phyloP scores from a whole-genome alignment of 371 early-diverging fungal genomes.

The Zychaea mexicana region DNA sequence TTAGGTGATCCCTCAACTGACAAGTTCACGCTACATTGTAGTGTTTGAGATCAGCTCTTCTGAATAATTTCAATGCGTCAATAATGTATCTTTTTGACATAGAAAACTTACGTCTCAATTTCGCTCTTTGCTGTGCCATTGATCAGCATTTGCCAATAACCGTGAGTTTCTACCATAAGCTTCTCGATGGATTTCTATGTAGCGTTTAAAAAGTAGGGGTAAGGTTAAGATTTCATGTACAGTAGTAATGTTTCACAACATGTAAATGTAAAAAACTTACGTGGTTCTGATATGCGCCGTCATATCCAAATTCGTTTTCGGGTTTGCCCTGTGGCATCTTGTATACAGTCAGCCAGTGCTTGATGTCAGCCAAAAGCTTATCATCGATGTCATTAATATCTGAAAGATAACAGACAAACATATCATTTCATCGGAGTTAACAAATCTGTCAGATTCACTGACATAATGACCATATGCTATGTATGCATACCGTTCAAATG shows the following conservation, averaged over 20 bases:
- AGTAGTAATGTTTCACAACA: neutral
- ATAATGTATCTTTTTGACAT: neutral
- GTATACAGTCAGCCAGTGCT: conserved; percentile 11
- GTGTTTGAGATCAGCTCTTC: neutral
- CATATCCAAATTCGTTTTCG: conserved; percentile 6
- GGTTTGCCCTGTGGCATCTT: conserved; percentile 10
- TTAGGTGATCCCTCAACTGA: conserved; percentile 1
- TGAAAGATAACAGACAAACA: too few relatives aligned
- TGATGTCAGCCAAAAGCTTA: neutral
- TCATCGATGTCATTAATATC: conserved; percentile 11
- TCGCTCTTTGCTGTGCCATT: conserved; percentile 8
- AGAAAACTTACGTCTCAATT: neutral
- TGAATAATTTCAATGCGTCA: neutral
- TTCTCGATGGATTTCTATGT: neutral
- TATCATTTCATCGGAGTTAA: too few relatives aligned
- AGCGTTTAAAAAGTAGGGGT: neutral
- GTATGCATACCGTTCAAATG: conserved; percentile 75
- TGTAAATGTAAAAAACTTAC: neutral
- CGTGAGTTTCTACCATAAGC: conserved; percentile 6
- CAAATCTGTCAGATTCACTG: neutral
- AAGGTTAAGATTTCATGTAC: neutral
- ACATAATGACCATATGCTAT: too few relatives aligned
- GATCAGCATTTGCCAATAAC: conserved; percentile 8
- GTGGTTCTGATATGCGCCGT: conserved; percentile 8
- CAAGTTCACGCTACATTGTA: conserved; percentile 2